phyloP scores from a whole-genome alignment of 768 basidiomycete species.

The Auricularia heimuer region DNA sequence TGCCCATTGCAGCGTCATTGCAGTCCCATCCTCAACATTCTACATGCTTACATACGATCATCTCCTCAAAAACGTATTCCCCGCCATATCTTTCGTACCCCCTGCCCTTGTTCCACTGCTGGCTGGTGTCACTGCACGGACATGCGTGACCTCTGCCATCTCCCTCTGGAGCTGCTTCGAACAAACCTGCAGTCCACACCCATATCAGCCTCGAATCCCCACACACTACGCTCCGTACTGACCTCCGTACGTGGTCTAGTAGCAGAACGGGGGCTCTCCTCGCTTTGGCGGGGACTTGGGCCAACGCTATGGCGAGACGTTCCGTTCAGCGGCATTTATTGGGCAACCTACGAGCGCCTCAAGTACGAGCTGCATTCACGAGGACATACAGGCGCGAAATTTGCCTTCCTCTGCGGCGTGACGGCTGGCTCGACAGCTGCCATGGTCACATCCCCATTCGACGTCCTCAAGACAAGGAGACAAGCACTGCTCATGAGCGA shows the following conservation, averaged over 20 bases:
- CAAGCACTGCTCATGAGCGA: slow-evolving; percentile 67
- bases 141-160: slow-evolving; percentile 62
- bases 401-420: slow-evolving; percentile 86
- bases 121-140: slow-evolving; percentile 77
- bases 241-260: slow-evolving; percentile 50
- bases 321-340: slow-evolving; percentile 94
- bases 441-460: slow-evolving; percentile 86
- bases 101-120: slow-evolving; percentile 54
- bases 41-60: slow-evolving; percentile 97
- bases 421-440: slow-evolving; percentile 81
- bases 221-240: slow-evolving; percentile 70
- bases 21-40: slow-evolving; percentile 81
- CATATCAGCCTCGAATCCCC: slow-evolving; percentile 52
- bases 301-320: slow-evolving; percentile 96
- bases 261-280: slow-evolving; percentile 50
- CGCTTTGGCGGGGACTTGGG: slow-evolving; percentile 84
- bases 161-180: slow-evolving; percentile 91
- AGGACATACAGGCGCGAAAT: slow-evolving; percentile 47
- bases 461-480: slow-evolving; percentile 89
- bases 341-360: slow-evolving; percentile 86
- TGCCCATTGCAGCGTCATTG: slow-evolving; percentile 52
- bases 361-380: slow-evolving; percentile 51
- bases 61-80: slow-evolving; percentile 54
- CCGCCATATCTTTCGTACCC: slow-evolving; percentile 43
- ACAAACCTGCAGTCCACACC: slow-evolving; percentile 91